phyloP scores from a whole-genome alignment of 2,329 filamentous ascomycete genomes.

The Trichoderma koningii region DNA sequence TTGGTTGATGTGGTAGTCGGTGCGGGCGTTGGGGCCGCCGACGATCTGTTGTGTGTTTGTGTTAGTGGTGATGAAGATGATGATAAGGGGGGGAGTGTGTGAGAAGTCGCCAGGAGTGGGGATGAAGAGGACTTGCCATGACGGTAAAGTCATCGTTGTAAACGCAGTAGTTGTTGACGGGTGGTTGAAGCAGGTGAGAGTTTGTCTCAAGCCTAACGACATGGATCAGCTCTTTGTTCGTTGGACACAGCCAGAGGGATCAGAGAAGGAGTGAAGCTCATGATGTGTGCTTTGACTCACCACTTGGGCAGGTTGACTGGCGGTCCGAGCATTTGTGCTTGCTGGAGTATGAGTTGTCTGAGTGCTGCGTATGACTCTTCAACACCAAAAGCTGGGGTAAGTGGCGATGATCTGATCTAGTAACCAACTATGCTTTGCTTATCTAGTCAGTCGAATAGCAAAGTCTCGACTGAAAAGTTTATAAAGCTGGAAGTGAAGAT shows the following conservation, averaged over 20 bases:
- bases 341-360: not conserved
- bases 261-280: not conserved
- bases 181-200: constrained; percentile 86
- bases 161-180: constrained; percentile 97
- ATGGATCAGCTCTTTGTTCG: not conserved
- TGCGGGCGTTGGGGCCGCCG: constrained; percentile 91
- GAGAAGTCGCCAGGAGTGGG: not conserved
- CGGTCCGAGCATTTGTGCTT: constrained; percentile 47
- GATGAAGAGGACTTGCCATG: constrained; percentile 57
- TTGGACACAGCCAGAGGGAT: not conserved
- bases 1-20: constrained; percentile 97
- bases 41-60: constrained; percentile 64
- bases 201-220: constrained; percentile 81
- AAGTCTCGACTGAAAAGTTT: not conserved
- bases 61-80: not conserved
- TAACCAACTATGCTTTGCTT: not conserved
- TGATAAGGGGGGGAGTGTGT: not conserved
- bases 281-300: constrained; percentile 43
- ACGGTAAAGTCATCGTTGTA: constrained; percentile 83
- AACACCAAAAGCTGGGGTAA: constrained; percentile 1
- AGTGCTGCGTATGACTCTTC: constrained; percentile 8
- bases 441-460: too few relatives aligned
- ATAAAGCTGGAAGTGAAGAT: not conserved
- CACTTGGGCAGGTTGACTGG: constrained; percentile 62
- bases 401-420: not conserved